phyloP scores from a whole-genome alignment of 345 rosid genomes.

The Euphorbia lathyris region DNA sequence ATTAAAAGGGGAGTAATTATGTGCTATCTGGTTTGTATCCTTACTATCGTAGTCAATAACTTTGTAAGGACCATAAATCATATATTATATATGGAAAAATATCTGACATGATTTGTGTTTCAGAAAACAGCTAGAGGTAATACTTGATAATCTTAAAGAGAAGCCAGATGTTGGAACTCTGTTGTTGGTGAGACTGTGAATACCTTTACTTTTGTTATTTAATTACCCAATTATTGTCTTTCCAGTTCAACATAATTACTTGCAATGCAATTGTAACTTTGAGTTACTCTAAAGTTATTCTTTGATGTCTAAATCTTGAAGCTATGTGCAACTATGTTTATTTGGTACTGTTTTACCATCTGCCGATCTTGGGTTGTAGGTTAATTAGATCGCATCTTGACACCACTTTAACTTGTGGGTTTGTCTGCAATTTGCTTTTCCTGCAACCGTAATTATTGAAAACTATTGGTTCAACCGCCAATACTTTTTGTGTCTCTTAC shows the following conservation, averaged over 20 bases:
- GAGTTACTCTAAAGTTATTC: neutral
- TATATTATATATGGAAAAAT: neutral
- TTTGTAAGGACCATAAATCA: neutral
- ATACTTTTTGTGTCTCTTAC: neutral
- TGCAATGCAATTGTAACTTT: neutral
- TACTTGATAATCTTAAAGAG: conserved; percentile 79
- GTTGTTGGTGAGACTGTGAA: conserved; percentile 56
- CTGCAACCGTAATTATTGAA: neutral
- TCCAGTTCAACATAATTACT: neutral
- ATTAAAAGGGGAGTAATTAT: neutral
- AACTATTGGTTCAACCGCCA: neutral
- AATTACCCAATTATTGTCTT: neutral
- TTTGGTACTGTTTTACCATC: neutral
- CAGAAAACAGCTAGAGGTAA: conserved; percentile 90
- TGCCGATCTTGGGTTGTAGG: neutral
- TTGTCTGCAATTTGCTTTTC: neutral
- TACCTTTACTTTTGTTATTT: neutral
- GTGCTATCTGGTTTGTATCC: neutral
- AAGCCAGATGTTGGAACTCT: conserved; percentile 89
- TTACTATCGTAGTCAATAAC: neutral
- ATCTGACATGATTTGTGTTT: conserved; percentile 14
- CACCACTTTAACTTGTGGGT: neutral
- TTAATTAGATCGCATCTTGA: neutral
- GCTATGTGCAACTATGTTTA: neutral
- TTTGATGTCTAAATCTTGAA: neutral